phyloP scores from a whole-genome alignment of 805 yeast species.

The Cyberlindnera sargentensis region DNA sequence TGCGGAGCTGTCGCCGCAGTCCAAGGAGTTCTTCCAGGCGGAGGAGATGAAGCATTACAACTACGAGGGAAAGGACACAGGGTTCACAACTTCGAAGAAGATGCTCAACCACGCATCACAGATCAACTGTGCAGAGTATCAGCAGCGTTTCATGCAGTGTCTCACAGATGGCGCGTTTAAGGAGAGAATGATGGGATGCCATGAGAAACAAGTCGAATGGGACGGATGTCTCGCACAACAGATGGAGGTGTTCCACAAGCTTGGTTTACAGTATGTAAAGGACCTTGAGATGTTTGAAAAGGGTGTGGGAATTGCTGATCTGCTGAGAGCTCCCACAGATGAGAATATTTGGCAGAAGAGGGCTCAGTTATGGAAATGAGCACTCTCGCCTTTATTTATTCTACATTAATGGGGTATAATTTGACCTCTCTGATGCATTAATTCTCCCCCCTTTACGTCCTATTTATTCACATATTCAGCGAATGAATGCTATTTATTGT shows the following conservation, averaged over 20 bases:
- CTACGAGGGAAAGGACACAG: not conserved
- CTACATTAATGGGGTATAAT: not conserved
- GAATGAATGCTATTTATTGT: too few species aligned
- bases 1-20: slow-evolving; percentile 7
- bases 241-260: slow-evolving; percentile 8
- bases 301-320: slow-evolving; percentile 13
- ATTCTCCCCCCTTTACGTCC: too few species aligned
- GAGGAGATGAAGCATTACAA: not conserved
- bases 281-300: slow-evolving; percentile 6
- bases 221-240: slow-evolving; percentile 17
- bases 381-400: not conserved
- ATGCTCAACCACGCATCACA: not conserved
- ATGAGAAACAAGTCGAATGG: slow-evolving; percentile 4
- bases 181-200: slow-evolving; percentile 16
- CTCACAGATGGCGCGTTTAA: slow-evolving; percentile 14
- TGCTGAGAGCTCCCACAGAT: not conserved
- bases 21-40: not conserved
- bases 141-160: slow-evolving; percentile 15
- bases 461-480: too few species aligned
- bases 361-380: slow-evolving; percentile 13
- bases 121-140: slow-evolving; percentile 20
- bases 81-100: not conserved
- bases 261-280: slow-evolving; percentile 10
- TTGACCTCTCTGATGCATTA: too few species aligned
- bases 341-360: slow-evolving; percentile 10